These are phyloP conservation scores for Ophiosphaerella herpotricha DNA, from an alignment of 2,329 filamentous ascomycete genomes.

Conservation along the genomic window DNA sequence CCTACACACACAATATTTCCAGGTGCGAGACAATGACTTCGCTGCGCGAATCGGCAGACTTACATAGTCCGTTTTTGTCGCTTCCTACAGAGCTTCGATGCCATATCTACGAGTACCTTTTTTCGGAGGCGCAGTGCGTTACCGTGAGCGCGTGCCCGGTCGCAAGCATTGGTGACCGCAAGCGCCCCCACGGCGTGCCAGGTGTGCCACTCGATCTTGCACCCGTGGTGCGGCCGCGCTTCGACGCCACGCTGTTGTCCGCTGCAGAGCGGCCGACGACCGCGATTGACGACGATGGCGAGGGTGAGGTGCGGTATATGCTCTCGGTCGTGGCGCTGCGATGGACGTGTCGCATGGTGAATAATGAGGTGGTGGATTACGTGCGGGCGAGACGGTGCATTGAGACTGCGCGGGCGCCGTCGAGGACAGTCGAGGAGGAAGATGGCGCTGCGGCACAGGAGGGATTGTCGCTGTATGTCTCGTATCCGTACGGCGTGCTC, in stretches of 20 bases:
- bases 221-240: constrained; percentile 37
- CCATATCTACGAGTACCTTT: constrained; percentile 48
- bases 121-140: constrained; percentile 42
- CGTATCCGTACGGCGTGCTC: constrained; percentile 49
- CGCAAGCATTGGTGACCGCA: constrained; percentile 29
- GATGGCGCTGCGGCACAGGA: constrained; percentile 14
- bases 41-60: not conserved
- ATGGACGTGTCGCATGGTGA: constrained; percentile 39
- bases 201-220: constrained; percentile 47
- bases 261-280: constrained; percentile 30
- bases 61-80: constrained; percentile 21
- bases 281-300: constrained; percentile 14
- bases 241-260: constrained; percentile 41
- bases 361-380: constrained; percentile 43
- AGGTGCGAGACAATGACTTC: constrained; percentile 1
- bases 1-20: too few species aligned
- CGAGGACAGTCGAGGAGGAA: constrained; percentile 1
- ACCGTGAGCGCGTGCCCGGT: constrained; percentile 46
- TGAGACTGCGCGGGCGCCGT: constrained; percentile 13
- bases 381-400: constrained; percentile 23
- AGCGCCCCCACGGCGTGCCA: constrained; percentile 31
- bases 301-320: constrained; percentile 6
- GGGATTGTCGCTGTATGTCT: constrained; percentile 48
- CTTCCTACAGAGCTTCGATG: constrained; percentile 50
- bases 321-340: constrained; percentile 32